Conservation (phyloP, 148 eudicot species). For the Vaccinium darrowii region DNA sequence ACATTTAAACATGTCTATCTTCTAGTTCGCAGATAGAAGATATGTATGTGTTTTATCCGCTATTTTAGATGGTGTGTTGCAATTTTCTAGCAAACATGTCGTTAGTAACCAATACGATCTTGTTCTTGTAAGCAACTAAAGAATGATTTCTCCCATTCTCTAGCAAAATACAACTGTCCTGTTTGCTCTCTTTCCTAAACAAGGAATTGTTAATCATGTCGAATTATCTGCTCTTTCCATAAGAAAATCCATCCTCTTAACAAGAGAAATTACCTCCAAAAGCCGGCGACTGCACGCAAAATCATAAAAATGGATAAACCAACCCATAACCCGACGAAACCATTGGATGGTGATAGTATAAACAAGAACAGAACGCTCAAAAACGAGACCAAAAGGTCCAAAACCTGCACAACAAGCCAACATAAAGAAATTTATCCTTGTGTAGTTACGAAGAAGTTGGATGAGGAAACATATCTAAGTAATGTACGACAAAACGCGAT, state of each 20-base stretch:
- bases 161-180: background rate
- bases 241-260: too few relatives aligned
- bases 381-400: slow-evolving; percentile 31
- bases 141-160: background rate
- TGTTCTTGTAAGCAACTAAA: background rate
- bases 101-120: background rate
- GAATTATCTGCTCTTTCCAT: background rate
- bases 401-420: slow-evolving; percentile 21
- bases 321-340: slow-evolving; percentile 46
- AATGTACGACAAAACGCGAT: background rate
- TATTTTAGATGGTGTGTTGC: background rate
- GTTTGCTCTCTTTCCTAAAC: background rate
- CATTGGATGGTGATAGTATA: slow-evolving; percentile 28
- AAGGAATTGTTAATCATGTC: background rate
- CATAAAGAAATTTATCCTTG: background rate
- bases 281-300: slow-evolving; percentile 41
- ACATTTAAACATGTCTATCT: too few relatives aligned
- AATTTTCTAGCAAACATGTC: background rate
- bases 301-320: slow-evolving; percentile 45
- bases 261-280: slow-evolving; percentile 36
- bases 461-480: background rate
- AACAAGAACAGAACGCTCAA: slow-evolving; percentile 36
- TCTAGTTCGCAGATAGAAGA: too few relatives aligned
- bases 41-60: background rate
- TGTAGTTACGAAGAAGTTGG: background rate